A percentile compares a stretch with the other conserved stretches of the same genome.
phyloP scores from a whole-genome alignment of 257 asterid genomes.

The Osmanthus fragrans region DNA sequence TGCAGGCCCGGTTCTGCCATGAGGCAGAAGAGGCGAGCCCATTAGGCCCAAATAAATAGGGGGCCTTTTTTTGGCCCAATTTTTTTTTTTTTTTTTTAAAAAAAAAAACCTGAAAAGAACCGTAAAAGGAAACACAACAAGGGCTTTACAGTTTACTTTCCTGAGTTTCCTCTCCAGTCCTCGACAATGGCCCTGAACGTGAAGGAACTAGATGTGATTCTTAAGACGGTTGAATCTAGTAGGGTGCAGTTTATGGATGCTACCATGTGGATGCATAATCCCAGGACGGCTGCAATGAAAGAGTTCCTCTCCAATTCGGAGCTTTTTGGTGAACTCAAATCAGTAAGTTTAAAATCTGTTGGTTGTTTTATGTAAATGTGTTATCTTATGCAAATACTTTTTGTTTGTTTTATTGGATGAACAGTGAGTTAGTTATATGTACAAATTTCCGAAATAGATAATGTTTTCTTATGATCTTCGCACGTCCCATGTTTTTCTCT shows the following conservation, averaged over 20 bases:
- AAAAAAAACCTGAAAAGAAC: no score
- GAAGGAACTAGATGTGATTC: conserved; percentile 54
- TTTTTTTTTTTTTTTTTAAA: no score
- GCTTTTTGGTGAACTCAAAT: conserved; percentile 61
- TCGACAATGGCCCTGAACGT: conserved; percentile 59
- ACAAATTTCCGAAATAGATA: no score
- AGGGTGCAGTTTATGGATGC: conserved; percentile 83
- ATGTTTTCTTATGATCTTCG: neutral
- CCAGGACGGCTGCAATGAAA: conserved; percentile 67
- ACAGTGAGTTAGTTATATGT: no score
- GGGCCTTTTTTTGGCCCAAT: no score
- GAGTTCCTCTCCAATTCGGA: conserved; percentile 52
- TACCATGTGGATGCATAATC: conserved; percentile 91
- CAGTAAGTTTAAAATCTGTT: conserved; percentile 29
- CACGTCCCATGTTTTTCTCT: neutral
- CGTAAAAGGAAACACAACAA: no score
- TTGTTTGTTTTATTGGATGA: neutral
- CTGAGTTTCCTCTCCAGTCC: no score
- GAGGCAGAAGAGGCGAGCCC: no score
- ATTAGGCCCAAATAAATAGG: no score
- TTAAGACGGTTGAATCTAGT: conserved; percentile 66
- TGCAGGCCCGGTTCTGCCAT: no score
- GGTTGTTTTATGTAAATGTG: neutral
- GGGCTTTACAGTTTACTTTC: no score
- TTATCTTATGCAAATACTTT: neutral